phyloP scores from a whole-genome alignment of 306 rosid species.

The Glycine latifolia region DNA sequence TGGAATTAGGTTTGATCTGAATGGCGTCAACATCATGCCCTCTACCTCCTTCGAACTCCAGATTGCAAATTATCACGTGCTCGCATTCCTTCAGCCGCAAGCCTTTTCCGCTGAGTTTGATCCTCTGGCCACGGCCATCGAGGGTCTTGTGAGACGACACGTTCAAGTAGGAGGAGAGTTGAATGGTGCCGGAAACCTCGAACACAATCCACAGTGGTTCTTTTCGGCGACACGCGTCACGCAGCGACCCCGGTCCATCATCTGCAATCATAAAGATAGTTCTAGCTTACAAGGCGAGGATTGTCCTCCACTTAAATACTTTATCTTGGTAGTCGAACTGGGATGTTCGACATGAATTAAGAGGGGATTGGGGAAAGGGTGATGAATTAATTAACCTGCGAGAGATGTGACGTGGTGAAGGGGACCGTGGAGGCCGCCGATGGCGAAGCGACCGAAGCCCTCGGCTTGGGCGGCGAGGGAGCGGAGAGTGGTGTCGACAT shows the following conservation, averaged over 20 bases:
- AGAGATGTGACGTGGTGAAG: slow-evolving; percentile 74
- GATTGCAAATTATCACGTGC: slow-evolving; percentile 91
- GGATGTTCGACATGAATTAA: not conserved
- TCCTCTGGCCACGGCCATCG: slow-evolving; percentile 87
- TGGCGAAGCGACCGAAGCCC: slow-evolving; percentile 84
- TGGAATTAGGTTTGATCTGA: slow-evolving; percentile 96
- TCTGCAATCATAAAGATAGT: slow-evolving; percentile 52
- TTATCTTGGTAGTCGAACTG: too few species aligned
- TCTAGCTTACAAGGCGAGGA: too few species aligned
- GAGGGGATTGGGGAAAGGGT: not conserved
- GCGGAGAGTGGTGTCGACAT: slow-evolving; percentile 71
- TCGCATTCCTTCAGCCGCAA: slow-evolving; percentile 90
- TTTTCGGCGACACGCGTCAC: slow-evolving; percentile 77
- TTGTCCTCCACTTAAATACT: too few species aligned
- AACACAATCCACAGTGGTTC: slow-evolving; percentile 95
- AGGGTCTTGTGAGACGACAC: slow-evolving; percentile 86
- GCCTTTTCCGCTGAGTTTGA: slow-evolving; percentile 84
- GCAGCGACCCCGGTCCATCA: slow-evolving; percentile 96
- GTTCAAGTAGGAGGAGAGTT: slow-evolving; percentile 73
- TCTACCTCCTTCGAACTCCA: slow-evolving; percentile 94
- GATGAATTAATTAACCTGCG: slow-evolving; percentile 58
- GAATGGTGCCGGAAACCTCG: slow-evolving; percentile 81
- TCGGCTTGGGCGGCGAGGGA: slow-evolving; percentile 83
- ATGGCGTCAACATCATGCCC: slow-evolving; percentile 93
- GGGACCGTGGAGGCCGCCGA: slow-evolving; percentile 90